These are phyloP conservation scores for Chrysoporthe austroafricana DNA, from an alignment of 2,329 filamentous ascomycete species.

Conservation along the genomic window DNA sequence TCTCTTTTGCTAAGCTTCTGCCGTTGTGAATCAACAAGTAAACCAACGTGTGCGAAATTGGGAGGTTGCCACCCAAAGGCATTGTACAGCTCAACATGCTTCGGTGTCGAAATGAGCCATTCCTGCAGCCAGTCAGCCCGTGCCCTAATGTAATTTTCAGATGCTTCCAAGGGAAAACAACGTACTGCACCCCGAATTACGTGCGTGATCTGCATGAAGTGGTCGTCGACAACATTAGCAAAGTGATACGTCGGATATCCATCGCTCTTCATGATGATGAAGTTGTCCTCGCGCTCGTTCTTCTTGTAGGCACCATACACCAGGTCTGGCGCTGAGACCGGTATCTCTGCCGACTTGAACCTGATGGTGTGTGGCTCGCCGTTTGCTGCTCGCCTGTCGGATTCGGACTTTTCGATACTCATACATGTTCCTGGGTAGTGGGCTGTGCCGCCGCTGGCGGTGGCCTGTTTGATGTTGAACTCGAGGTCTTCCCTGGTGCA, in stretches of 20 bases:
- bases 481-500: conserved; percentile 70
- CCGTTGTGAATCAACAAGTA: conserved; percentile 69
- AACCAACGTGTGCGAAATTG: conserved; percentile 77
- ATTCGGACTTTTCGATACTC: conserved; percentile 67
- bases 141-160: not conserved
- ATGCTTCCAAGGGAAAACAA: conserved; percentile 29
- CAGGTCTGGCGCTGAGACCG: conserved; percentile 72
- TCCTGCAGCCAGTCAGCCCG: conserved; percentile 55
- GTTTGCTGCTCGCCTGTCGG: conserved; percentile 68
- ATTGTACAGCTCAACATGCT: conserved; percentile 70
- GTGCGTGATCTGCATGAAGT: conserved; percentile 93
- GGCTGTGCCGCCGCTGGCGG: conserved; percentile 41
- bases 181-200: conserved; percentile 84
- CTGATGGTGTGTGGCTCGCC: conserved; percentile 79
- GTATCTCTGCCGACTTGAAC: conserved; percentile 66
- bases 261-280: conserved; percentile 88
- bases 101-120: conserved; percentile 94
- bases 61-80: conserved; percentile 77
- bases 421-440: conserved; percentile 70
- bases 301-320: conserved; percentile 74
- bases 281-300: conserved; percentile 69
- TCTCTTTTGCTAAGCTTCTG: conserved; percentile 89
- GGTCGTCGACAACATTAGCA: conserved; percentile 95
- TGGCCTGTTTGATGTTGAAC: conserved; percentile 50
- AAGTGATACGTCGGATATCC: conserved; percentile 95